These are phyloP conservation scores for Calocybe indica DNA, from an alignment of 768 basidiomycete species.

Conservation along the genomic window DNA sequence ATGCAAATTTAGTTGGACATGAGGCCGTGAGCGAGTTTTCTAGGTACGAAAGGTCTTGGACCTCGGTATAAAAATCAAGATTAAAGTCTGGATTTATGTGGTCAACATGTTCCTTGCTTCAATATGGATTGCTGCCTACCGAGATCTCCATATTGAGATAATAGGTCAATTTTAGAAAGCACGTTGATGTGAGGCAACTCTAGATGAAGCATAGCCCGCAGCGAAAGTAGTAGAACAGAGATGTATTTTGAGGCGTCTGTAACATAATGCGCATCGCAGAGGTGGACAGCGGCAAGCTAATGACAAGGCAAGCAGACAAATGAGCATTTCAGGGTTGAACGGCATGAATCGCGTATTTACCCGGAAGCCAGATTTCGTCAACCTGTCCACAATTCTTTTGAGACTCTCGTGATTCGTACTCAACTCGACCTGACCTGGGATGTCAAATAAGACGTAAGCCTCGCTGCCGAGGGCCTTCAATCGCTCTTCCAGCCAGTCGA, in stretches of 20 bases:
- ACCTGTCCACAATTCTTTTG: conserved; percentile 67
- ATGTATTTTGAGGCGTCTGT: conserved; percentile 95
- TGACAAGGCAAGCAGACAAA: background rate
- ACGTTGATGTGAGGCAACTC: conserved; percentile 99
- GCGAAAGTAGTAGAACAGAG: conserved; percentile 83
- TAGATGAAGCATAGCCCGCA: conserved; percentile 96
- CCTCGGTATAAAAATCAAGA: conserved; percentile 96
- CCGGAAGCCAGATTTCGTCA: conserved; percentile 75
- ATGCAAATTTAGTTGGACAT: conserved; percentile 56
- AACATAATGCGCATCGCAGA: conserved; percentile 96
- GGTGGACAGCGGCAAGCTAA: conserved; percentile 88
- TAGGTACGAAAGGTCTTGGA: conserved; percentile 90
- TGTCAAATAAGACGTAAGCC: conserved; percentile 89
- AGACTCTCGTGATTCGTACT: conserved; percentile 93
- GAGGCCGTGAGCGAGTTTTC: conserved; percentile 66
- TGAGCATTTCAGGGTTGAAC: too few relatives aligned
- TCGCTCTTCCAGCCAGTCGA: conserved; percentile 77
- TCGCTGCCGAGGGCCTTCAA: conserved; percentile 62
- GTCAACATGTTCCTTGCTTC: conserved; percentile 5
- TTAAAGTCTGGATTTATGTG: conserved; percentile 70
- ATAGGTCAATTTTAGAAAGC: conserved; percentile 90
- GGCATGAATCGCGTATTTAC: conserved; percentile 41
- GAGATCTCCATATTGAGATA: conserved; percentile 85
- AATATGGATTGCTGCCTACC: conserved; percentile 41
- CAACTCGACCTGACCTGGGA: conserved; percentile 96